Conservation (phyloP, 768 basidiomycete species). For the Floccularia luteovirens region DNA sequence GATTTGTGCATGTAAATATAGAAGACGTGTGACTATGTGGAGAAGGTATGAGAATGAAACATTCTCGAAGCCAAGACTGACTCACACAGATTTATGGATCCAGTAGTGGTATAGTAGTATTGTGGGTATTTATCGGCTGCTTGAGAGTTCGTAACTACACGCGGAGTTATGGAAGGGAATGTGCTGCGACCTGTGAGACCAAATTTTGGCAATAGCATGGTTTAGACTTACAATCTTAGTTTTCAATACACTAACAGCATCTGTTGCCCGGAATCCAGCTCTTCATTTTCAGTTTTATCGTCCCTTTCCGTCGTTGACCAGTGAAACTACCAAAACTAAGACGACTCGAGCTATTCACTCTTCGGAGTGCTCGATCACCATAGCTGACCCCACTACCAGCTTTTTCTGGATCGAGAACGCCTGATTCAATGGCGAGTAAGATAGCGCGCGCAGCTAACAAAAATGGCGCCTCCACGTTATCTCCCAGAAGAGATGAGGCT, state of each 20-base stretch:
- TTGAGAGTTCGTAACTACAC: too few species aligned
- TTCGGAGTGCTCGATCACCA: conserved; percentile 85
- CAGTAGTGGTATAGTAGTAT: too few species aligned
- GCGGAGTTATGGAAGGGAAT: too few species aligned
- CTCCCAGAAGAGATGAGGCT: conserved; percentile 84
- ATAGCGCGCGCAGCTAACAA: conserved; percentile 81
- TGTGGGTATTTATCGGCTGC: too few species aligned
- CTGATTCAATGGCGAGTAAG: conserved; percentile 85
- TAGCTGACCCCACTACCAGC: conserved; percentile 95
- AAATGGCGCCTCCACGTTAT: conserved; percentile 94
- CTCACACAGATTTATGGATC: too few species aligned
- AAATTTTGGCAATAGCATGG: too few species aligned
- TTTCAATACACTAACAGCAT: conserved; percentile 70
- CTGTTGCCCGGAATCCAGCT: conserved; percentile 56
- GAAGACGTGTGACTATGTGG: too few species aligned
- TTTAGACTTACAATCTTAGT: too few species aligned
- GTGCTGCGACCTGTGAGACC: too few species aligned
- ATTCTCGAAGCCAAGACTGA: too few species aligned
- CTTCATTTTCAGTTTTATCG: conserved; percentile 54
- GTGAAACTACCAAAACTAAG: conserved; percentile 81
- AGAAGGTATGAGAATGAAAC: too few species aligned
- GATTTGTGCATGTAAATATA: too few species aligned
- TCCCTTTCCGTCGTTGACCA: conserved; percentile 50
- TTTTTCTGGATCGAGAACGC: conserved; percentile 86
- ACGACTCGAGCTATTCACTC: conserved; percentile 88